phyloP scores from a whole-genome alignment of 805 yeast genomes.

The Saccharomyces jurei region DNA sequence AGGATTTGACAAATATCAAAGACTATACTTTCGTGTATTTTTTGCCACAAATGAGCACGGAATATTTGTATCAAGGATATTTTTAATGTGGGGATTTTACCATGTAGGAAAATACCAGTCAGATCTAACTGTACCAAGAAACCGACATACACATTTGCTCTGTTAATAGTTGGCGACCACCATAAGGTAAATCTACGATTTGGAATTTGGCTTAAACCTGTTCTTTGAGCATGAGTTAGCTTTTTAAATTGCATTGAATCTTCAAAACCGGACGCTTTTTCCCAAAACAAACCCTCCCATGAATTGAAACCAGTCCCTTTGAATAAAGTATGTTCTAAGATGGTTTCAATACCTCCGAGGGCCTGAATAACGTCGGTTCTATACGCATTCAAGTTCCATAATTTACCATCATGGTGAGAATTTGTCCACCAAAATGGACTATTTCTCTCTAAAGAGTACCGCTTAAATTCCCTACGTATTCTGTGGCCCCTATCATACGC shows the following conservation, averaged over 20 bases:
- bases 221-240: slow-evolving; percentile 92
- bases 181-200: slow-evolving; percentile 93
- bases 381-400: slow-evolving; percentile 90
- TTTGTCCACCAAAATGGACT: slow-evolving; percentile 98
- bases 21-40: slow-evolving; percentile 91
- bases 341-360: slow-evolving; percentile 93
- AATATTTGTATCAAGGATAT: slow-evolving; percentile 92
- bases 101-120: slow-evolving; percentile 95
- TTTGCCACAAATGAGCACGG: slow-evolving; percentile 98
- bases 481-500: slow-evolving; percentile 95
- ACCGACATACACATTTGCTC: slow-evolving; percentile 97
- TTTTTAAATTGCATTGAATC: slow-evolving; percentile 92
- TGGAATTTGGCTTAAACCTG: slow-evolving; percentile 95
- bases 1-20: slow-evolving; percentile 88
- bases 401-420: slow-evolving; percentile 85
- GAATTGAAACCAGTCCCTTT: slow-evolving; percentile 96
- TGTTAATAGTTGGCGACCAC: slow-evolving; percentile 99
- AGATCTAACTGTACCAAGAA: slow-evolving; percentile 91
- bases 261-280: slow-evolving; percentile 93
- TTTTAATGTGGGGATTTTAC: slow-evolving; percentile 94
- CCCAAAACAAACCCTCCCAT: slow-evolving; percentile 99
- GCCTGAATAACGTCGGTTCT: slow-evolving; percentile 96
- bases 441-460: slow-evolving; percentile 58
- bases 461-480: slow-evolving; percentile 68
- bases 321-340: slow-evolving; percentile 87